These are phyloP conservation scores for Yamadazyma membranifaciens DNA, from an alignment of 1,139 yeast genomes.

Conservation along the genomic window DNA sequence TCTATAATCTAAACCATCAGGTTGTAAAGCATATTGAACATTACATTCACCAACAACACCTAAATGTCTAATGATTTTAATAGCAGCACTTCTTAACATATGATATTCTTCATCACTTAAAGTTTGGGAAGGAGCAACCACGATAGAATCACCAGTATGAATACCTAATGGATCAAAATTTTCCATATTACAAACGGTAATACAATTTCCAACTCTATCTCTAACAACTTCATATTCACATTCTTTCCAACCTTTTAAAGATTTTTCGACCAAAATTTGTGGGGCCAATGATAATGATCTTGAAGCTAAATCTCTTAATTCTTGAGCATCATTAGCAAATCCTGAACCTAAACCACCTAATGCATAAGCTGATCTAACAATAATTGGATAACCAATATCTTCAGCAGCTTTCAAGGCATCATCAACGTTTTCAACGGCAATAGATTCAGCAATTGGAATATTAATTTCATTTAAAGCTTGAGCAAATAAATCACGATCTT, in stretches of 20 bases:
- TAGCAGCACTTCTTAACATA: slow-evolving; percentile 96
- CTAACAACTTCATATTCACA: slow-evolving; percentile 98
- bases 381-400: slow-evolving; percentile 88
- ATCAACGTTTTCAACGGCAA: slow-evolving; percentile 91
- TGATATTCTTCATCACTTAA: slow-evolving; percentile 95
- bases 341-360: slow-evolving; percentile 99
- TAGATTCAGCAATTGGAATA: slow-evolving; percentile 94
- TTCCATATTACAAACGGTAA: slow-evolving; percentile 99
- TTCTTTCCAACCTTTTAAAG: slow-evolving; percentile 98
- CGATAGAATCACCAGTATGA: slow-evolving; percentile 98
- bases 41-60: slow-evolving; percentile 99
- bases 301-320: slow-evolving; percentile 81
- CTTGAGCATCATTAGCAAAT: slow-evolving; percentile 80
- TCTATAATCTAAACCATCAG: slow-evolving; percentile 92
- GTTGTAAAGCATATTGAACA: slow-evolving; percentile 94
- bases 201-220: slow-evolving; percentile 94
- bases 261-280: slow-evolving; percentile 93
- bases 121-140: slow-evolving; percentile 98
- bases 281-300: slow-evolving; percentile 90
- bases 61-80: slow-evolving; percentile 92
- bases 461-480: slow-evolving; percentile 90
- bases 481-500: slow-evolving; percentile 95
- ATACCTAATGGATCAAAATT: slow-evolving; percentile 97
- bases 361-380: slow-evolving; percentile 96
- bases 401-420: slow-evolving; percentile 90